Conservation (phyloP, 2,329 filamentous ascomycete genomes). For the Pleurostoma richardsiae region DNA sequence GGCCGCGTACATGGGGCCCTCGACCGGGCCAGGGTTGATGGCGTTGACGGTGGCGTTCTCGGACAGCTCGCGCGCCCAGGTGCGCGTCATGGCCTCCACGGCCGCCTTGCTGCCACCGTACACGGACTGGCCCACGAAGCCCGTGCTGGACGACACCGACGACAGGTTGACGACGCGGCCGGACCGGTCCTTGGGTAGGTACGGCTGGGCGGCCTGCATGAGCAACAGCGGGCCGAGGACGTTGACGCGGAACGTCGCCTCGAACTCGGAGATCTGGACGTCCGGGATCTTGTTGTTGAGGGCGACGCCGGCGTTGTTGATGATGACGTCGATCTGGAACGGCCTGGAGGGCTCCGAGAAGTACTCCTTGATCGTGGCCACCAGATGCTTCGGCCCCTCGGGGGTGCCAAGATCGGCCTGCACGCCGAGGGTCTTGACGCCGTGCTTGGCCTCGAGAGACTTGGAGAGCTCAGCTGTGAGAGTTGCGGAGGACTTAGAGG, state of each 20-base stretch:
- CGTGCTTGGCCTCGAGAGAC: constrained; percentile 50
- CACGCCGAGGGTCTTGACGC: constrained; percentile 54
- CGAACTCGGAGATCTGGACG: constrained; percentile 61
- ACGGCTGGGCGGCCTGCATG: constrained; percentile 65
- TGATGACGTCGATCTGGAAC: constrained; percentile 73
- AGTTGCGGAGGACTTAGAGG: constrained; percentile 32
- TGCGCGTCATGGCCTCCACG: constrained; percentile 53
- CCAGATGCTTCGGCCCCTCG: constrained; percentile 53
- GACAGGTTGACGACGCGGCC: constrained; percentile 52
- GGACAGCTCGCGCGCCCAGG: constrained; percentile 52
- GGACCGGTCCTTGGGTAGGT: constrained; percentile 64
- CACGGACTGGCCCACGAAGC: constrained; percentile 49
- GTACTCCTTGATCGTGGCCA: constrained; percentile 53
- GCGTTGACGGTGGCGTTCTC: constrained; percentile 50
- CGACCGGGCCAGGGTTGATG: constrained; percentile 52
- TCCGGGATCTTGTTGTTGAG: constrained; percentile 62
- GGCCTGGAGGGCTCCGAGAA: constrained; percentile 41
- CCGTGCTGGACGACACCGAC: constrained; percentile 47
- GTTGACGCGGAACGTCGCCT: constrained; percentile 71
- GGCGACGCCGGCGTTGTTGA: constrained; percentile 74
- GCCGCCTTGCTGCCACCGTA: constrained; percentile 56
- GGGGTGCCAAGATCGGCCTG: constrained; percentile 68
- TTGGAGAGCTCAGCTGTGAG: constrained; percentile 57
- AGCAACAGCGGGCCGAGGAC: constrained; percentile 77
- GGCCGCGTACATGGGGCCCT: constrained; percentile 44